These are phyloP conservation scores for Fomes fomentarius DNA, from an alignment of 1,284 basidiomycete species.

Conservation along the genomic window DNA sequence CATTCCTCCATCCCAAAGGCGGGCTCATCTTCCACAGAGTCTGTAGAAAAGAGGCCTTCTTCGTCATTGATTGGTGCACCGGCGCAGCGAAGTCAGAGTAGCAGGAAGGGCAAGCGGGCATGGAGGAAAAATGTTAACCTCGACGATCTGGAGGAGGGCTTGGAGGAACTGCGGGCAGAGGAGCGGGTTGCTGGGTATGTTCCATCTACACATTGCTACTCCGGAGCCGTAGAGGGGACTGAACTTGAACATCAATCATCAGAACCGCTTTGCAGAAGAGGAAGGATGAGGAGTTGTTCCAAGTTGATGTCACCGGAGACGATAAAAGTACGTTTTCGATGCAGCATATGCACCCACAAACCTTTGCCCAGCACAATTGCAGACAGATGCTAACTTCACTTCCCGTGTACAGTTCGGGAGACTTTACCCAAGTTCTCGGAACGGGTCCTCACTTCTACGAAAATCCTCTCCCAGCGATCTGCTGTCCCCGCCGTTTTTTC, in stretches of 20 bases:
- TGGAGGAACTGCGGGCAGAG: constrained; percentile 78
- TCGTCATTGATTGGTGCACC: constrained; percentile 56
- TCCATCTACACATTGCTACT: not conserved
- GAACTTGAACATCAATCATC: not conserved
- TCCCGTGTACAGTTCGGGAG: constrained; percentile 54
- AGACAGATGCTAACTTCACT: constrained; percentile 47
- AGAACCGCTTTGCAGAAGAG: constrained; percentile 66
- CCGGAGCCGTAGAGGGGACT: too few relatives aligned
- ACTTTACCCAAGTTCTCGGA: constrained; percentile 57
- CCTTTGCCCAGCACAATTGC: not conserved
- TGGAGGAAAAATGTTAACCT: constrained; percentile 95
- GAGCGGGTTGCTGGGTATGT: constrained; percentile 79
- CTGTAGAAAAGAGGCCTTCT: constrained; percentile 2
- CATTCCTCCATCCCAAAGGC: not conserved
- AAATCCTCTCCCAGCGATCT: constrained; percentile 84
- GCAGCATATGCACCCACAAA: not conserved
- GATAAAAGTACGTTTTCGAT: constrained; percentile 61
- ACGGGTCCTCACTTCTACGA: constrained; percentile 70
- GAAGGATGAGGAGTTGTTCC: constrained; percentile 75
- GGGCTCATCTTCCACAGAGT: not conserved
- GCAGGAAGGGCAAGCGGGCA: constrained; percentile 87
- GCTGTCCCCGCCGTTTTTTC: constrained; percentile 84
- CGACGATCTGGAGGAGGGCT: constrained; percentile 69
- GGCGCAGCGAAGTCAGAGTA: constrained; percentile 70
- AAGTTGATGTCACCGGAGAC: constrained; percentile 81